Evolutionary conservation across 306 rosid genomes (phyloP).

Genomic region (Vigna nakashimae): DNA sequence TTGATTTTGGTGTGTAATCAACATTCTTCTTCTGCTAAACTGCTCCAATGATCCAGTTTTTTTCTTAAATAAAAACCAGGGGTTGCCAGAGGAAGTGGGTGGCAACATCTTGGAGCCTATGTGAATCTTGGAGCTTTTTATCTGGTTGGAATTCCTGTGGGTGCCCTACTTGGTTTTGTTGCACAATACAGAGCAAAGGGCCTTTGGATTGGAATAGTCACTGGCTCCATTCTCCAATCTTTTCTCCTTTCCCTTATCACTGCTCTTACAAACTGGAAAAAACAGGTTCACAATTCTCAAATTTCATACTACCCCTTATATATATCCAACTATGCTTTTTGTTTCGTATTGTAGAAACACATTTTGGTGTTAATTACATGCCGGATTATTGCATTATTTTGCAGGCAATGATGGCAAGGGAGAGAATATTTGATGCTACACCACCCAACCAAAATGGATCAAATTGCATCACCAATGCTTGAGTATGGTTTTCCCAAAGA

Average conservation of each 20-base stretch:
- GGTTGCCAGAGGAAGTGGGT: constrained; percentile 57
- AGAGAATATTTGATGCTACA: constrained; percentile 43
- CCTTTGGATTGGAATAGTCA: constrained; percentile 52
- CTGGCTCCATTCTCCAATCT: constrained; percentile 50
- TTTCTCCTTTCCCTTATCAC: constrained; percentile 40
- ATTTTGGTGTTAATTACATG: constrained; percentile 1
- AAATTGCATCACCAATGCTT: background rate
- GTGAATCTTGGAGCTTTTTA: constrained; percentile 50
- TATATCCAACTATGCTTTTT: background rate
- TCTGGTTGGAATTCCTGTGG: constrained; percentile 51
- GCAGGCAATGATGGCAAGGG: constrained; percentile 47
- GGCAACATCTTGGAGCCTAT: constrained; percentile 52
- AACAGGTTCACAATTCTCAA: constrained; percentile 40
- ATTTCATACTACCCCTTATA: background rate
- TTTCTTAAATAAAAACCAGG: constrained; percentile 10
- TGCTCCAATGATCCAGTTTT: background rate
- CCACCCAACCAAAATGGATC: constrained; percentile 16
- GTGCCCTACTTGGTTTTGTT: constrained; percentile 39
- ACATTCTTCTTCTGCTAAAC: background rate
- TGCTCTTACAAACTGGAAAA: constrained; percentile 51
- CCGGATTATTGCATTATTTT: background rate
- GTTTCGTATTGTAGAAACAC: background rate
- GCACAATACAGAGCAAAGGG: constrained; percentile 53
- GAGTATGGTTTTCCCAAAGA: background rate
- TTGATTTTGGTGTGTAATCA: too few relatives aligned